Percentiles rank a stretch among this genome's conserved stretches.
phyloP scores from a whole-genome alignment of 306 rosid species.

The Quercus suber region DNA sequence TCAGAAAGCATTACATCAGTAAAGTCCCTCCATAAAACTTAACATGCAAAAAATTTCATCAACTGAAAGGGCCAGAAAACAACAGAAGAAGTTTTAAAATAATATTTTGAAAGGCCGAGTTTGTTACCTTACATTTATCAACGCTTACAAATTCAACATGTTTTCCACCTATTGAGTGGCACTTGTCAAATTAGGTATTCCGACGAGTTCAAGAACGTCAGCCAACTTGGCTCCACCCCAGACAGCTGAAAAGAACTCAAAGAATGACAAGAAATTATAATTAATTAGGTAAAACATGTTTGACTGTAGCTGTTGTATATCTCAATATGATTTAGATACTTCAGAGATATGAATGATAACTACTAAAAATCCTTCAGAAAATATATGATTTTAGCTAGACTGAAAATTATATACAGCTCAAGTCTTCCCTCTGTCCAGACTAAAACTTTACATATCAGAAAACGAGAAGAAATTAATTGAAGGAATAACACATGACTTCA shows the following conservation, averaged over 20 bases:
- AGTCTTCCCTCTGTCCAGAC: neutral
- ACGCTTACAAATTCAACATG: constrained; percentile 95
- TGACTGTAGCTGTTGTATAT: constrained; percentile 3
- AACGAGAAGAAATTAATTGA: neutral
- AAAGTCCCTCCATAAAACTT: neutral
- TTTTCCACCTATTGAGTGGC: constrained; percentile 65
- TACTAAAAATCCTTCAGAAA: neutral
- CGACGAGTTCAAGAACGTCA: constrained; percentile 86
- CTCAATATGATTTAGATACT: neutral
- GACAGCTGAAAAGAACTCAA: constrained; percentile 51
- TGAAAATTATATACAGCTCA: neutral
- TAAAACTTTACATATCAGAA: neutral
- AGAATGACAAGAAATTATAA: constrained; percentile 6
- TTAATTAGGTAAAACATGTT: constrained; percentile 12
- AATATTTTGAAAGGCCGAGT: constrained; percentile 10
- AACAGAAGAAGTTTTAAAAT: neutral
- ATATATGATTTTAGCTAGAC: neutral
- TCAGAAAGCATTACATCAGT: constrained; percentile 10
- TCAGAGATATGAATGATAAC: neutral
- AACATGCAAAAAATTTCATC: neutral
- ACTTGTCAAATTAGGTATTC: constrained; percentile 63
- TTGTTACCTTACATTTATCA: constrained; percentile 83
- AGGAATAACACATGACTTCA: neutral
- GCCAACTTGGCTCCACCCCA: constrained; percentile 95
- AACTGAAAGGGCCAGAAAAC: constrained; percentile 1